Conservation (phyloP, 495 filamentous ascomycete genomes). For the Collariella sp. region DNA sequence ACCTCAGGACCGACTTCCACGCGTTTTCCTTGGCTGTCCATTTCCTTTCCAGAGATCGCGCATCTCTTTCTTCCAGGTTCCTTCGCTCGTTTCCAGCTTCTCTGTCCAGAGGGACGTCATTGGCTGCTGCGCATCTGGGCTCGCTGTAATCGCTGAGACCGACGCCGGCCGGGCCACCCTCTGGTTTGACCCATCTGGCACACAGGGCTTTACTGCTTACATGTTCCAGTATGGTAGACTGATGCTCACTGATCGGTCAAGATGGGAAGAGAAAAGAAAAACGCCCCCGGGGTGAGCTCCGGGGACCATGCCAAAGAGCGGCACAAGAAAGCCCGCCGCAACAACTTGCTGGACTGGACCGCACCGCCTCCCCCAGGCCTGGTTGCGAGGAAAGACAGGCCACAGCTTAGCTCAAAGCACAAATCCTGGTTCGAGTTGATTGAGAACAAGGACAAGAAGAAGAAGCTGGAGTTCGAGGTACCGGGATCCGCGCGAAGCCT, state of each 20-base stretch:
- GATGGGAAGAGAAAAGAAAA: conserved; percentile 28
- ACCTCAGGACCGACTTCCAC: background rate
- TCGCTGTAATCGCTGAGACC: background rate
- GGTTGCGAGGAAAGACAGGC: conserved; percentile 22
- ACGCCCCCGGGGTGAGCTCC: conserved; percentile 15
- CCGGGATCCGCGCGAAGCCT: background rate
- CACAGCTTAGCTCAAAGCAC: conserved; percentile 39
- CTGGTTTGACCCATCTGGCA: background rate
- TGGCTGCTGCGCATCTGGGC: background rate
- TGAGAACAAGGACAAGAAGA: conserved; percentile 49
- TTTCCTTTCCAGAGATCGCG: background rate
- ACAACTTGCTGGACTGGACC: conserved; percentile 24
- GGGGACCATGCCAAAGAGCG: conserved; percentile 27
- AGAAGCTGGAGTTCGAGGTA: conserved; percentile 46
- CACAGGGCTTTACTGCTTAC: background rate
- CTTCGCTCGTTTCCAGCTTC: background rate
- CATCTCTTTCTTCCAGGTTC: background rate
- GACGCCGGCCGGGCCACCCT: background rate
- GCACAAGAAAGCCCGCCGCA: conserved; percentile 26
- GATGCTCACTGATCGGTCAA: background rate
- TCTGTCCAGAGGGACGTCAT: background rate
- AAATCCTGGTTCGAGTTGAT: conserved; percentile 47
- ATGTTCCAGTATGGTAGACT: background rate
- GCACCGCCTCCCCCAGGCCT: conserved; percentile 27
- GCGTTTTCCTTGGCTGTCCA: background rate